phyloP scores from a whole-genome alignment of 768 basidiomycete genomes.

The Leccinum obscurum region DNA sequence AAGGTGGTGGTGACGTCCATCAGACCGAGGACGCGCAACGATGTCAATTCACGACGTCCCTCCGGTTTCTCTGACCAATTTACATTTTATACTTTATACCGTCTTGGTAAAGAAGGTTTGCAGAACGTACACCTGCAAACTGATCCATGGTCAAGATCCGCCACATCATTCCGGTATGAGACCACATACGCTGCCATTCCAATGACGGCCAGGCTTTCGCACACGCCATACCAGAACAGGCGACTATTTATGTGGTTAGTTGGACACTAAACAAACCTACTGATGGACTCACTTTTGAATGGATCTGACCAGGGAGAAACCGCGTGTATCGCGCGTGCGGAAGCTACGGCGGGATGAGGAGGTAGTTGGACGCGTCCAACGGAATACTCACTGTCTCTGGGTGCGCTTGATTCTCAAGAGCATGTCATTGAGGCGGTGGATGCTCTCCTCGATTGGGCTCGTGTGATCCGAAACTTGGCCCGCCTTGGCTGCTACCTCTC shows the following conservation, averaged over 20 bases:
- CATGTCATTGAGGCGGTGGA: constrained; percentile 86
- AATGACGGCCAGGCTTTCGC: constrained; percentile 76
- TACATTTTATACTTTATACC: constrained; percentile 75
- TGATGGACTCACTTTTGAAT: constrained; percentile 67
- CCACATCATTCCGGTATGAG: neutral
- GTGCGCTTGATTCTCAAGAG: constrained; percentile 87
- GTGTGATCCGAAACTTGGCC: constrained; percentile 92
- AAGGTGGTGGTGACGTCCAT: constrained; percentile 88
- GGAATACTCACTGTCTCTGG: constrained; percentile 80
- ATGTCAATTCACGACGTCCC: constrained; percentile 51
- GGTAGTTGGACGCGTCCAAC: neutral
- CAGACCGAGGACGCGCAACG: constrained; percentile 88
- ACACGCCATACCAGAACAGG: constrained; percentile 90
- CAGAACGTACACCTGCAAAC: constrained; percentile 86
- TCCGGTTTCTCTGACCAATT: constrained; percentile 25
- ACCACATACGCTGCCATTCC: constrained; percentile 83
- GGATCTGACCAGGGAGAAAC: constrained; percentile 89
- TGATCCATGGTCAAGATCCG: constrained; percentile 33
- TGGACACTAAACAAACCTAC: neutral
- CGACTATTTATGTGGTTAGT: constrained; percentile 48
- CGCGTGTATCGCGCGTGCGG: constrained; percentile 91
- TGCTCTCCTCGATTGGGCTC: constrained; percentile 89
- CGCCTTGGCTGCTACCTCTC: constrained; percentile 85
- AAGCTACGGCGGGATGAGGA: constrained; percentile 52
- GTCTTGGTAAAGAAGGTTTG: constrained; percentile 98